Evolutionary conservation across 495 filamentous ascomycete genomes (phyloP).

Genomic region (Cercophora newfieldiana): DNA sequence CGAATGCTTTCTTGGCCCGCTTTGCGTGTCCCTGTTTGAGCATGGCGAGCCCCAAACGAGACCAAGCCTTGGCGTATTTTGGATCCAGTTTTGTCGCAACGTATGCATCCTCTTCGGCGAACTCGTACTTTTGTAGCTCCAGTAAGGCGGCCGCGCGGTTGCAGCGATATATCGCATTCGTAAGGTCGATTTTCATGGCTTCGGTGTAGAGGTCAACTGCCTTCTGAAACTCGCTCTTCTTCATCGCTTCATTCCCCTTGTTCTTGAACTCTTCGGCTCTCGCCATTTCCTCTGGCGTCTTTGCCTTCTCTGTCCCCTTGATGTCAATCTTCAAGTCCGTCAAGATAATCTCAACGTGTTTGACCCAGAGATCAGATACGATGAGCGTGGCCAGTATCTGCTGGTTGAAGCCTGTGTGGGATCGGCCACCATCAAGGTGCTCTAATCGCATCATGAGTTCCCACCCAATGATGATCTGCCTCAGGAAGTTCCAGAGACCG

Average conservation of each 20-base stretch:
- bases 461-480: neutral
- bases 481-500: neutral
- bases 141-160: neutral
- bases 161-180: slow-evolving; percentile 1
- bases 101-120: slow-evolving; percentile 3
- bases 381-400: neutral
- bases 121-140: neutral
- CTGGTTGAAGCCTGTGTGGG: neutral
- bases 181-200: slow-evolving; percentile 3
- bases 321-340: neutral
- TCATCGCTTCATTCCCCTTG: slow-evolving; percentile 1
- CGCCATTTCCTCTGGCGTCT: slow-evolving; percentile 3
- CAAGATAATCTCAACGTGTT: neutral
- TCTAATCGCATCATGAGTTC: slow-evolving; percentile 2
- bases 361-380: slow-evolving; percentile 1
- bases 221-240: slow-evolving; percentile 1
- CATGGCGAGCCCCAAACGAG: neutral
- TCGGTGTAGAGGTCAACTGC: slow-evolving; percentile 8
- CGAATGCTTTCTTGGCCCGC: slow-evolving; percentile 2
- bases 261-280: slow-evolving; percentile 2
- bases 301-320: neutral
- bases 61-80: slow-evolving; percentile 6
- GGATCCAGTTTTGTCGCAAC: neutral
- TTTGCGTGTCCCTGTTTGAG: slow-evolving; percentile 1
- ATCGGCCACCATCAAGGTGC: neutral